Base-by-base conservation (phyloP, 495 filamentous ascomycete genomes). In the Rusavskia elegans region DNA sequence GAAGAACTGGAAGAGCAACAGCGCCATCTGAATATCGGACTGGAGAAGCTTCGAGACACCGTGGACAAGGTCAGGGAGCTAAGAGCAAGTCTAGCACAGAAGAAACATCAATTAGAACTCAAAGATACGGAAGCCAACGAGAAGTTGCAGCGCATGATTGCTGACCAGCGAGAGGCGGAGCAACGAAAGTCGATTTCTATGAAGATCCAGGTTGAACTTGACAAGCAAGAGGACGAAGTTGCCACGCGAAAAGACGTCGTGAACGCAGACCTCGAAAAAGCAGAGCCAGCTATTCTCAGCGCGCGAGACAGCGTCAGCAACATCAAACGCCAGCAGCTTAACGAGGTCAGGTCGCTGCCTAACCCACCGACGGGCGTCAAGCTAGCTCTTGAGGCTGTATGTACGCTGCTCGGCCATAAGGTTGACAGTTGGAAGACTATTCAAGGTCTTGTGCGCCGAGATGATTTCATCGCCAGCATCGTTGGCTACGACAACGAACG, bases 1-100 rank as follows among this genome's bases (percentile, higher is more conserved):
- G 93, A 97, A 66, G 93, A 97, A 59, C 74, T 99, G 0, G 92
- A 99, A 68, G 92, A 99, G 61, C 93, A 99, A 63, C 92, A 99
- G 60, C 83, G 92, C 32, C 92, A 99, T 70, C 74, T 99, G 54
- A 97, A 99, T 63, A 87, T 97, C 55, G 92, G 92, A 68, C 75
- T 99, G 6, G 92, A 99, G 68, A 99, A 99, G 63, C 68, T 99
- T n/a, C 78, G 86, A 50, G 93, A 97, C 64, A 99, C 92, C 3
- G 90, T 99, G 29, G 89, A 95, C 67, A 99, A 97, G 70, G 92
- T 99, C 50, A 78, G 85, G 38, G 92, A 97, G 66, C 73, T 99
- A 35, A 79, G 90, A 53, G 80, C 72, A 53, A 96, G 87, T 64
- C 77, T 99, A 20, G 89, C 89, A 13, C 83, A 88, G 59, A 99